Evolutionary conservation across 2,329 filamentous ascomycete species (phyloP).

Genomic region (Hymenoscyphus infarciens): DNA sequence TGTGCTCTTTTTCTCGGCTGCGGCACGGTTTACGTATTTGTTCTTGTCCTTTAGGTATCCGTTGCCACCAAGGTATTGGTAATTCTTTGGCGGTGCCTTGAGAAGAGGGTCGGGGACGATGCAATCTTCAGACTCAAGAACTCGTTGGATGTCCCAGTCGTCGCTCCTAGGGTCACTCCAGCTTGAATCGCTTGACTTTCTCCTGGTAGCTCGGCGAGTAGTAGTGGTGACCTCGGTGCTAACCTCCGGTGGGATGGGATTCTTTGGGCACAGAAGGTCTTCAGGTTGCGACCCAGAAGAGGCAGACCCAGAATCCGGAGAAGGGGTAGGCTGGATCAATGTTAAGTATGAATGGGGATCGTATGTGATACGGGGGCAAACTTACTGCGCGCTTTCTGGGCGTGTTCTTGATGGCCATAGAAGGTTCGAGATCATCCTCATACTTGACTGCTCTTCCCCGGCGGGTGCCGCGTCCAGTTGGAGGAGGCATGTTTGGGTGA

Average conservation of each 20-base stretch:
- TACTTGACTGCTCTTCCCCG: background rate
- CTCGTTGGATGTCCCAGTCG: constrained; percentile 22
- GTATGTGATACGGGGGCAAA: background rate
- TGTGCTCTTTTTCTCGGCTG: background rate
- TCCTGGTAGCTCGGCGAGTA: background rate
- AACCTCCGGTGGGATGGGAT: background rate
- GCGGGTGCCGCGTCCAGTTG: background rate
- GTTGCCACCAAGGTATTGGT: constrained; percentile 19
- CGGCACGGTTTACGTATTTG: constrained; percentile 16
- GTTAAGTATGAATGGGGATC: background rate
- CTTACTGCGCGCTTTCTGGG: constrained; percentile 3
- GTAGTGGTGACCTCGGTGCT: background rate
- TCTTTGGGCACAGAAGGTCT: background rate
- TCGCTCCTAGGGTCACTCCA: constrained; percentile 25
- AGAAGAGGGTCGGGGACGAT: constrained; percentile 22
- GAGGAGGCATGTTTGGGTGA: background rate
- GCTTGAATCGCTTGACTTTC: background rate
- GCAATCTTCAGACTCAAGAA: constrained; percentile 20
- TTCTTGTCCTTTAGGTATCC: constrained; percentile 21
- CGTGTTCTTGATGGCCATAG: background rate
- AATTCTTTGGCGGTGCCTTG: constrained; percentile 18
- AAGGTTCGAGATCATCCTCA: background rate
- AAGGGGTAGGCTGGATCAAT: background rate
- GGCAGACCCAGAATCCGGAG: background rate
- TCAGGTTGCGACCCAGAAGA: background rate